Base-by-base conservation (phyloP, 192 early-diverging fungal species). In the Phlyctochytrium planicorne region DNA sequence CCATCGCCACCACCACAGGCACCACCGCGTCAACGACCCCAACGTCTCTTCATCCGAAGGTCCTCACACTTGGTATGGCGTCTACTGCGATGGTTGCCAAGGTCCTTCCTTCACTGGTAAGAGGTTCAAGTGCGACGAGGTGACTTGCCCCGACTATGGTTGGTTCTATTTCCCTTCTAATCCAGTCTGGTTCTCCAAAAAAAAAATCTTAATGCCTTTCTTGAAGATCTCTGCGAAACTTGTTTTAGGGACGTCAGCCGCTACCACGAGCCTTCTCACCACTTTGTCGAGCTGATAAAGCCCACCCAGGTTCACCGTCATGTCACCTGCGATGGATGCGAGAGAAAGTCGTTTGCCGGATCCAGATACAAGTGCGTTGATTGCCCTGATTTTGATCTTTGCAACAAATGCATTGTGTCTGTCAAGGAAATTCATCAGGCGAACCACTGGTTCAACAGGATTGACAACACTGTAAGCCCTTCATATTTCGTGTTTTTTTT, bases 311-410 rank as follows among this genome's bases (percentile, higher is more conserved):
- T 74, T 12, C 66, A 67, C 37, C 69, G 69, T 27, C 30, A 62
- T 34, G 53, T 66, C 0, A 30, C 24, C 30, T 75, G 74, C 64
- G 57, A 73, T 50, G 23, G 62, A 3, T 75, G 74, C 52, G 60
- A 59, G 23, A 20, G 34, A 29, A 34, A 32, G 16, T n/a, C 25
- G 40, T 55, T 75, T 37, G 74, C 61, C 37, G 74, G 74, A 36
- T 4, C n/a, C 34, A 62, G 74, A 20, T 75, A 65, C 70, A 67
- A 66, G 34, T 75, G 74, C 53, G 31, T 37, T 14, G 74, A 64
- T 30, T 75, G 74, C 60, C 53, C 62, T 16, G 47, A 74, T 25
- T 75, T 66, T 34, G 70, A 75, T 61, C 60, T 75, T 3, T 75
- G 74, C 59, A 12, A 33, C n/a, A 14, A 53, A 17, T 75, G 74